Evolutionary conservation across 2,329 filamentous ascomycete genomes (phyloP), one percentile per base, ranked within the genome.

Genomic region (Aureobasidium lini): DNA sequence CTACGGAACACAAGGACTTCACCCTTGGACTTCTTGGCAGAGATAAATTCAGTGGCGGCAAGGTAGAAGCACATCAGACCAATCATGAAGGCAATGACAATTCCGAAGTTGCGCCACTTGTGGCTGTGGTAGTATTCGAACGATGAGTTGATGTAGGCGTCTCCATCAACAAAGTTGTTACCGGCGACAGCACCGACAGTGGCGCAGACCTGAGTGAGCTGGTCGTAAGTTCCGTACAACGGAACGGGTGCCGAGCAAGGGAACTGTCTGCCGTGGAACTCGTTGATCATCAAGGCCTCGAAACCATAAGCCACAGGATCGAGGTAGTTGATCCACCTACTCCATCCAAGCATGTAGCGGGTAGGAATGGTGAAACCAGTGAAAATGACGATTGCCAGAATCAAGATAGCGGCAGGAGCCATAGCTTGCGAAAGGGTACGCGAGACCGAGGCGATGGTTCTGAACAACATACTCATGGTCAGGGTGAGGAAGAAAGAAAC

Each of bases 401-500:
- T 86, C 59, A 84, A 71, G 40, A 84, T 72, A 13, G 79, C 78
- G 4, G 81, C 77, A 1, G 81, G 81, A 3, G 81, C 80, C 71
- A 84, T 71, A 40, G 82, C 81, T 66, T 84, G 80, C 0, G 78
- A 77, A 6, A 84, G 71, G 0, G 88, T 89, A 50, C 88, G 80
- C 4, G 90, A 91, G 1, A 86, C 76, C 0, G 88, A 86, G n/a
- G 82, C 90, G 63, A 95, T 89, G 6, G 84, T 87, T 52, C 90
- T 83, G 81, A 95, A 95, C 63, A 93, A 81, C 85, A 90, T 92
- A 49, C 87, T 91, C 88, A 94, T 94, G 63, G 83, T 80, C 67
- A 95, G 66, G 0, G 89, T 89, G 1, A 84, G 85, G 61, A 81
- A 70, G 73, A 93, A 90, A 2, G 84, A 87, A 68, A 93, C 82